Conservation (phyloP, 1,284 basidiomycete genomes). For the Vanrija sp. region DNA sequence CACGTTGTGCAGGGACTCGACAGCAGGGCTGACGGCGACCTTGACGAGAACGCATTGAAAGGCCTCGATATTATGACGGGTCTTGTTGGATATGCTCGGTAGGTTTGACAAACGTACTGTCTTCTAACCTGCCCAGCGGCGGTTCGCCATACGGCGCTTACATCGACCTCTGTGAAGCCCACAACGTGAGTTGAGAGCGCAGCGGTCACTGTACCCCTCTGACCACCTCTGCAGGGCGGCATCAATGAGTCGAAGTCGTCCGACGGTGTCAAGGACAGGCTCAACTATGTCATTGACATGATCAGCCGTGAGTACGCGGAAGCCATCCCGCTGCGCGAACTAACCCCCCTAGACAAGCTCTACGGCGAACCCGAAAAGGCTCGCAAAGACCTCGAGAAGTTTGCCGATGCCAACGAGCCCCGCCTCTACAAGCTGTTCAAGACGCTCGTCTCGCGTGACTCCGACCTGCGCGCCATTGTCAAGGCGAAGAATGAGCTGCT, state of each 20-base stretch:
- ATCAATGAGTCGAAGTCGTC: constrained; percentile 76
- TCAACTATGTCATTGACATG: constrained; percentile 57
- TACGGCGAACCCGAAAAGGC: constrained; percentile 72
- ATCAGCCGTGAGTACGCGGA: constrained; percentile 15
- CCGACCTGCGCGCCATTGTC: constrained; percentile 72
- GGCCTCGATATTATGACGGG: constrained; percentile 60
- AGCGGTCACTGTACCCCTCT: neutral
- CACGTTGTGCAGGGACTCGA: too few species aligned
- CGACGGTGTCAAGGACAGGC: constrained; percentile 54
- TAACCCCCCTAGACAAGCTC: constrained; percentile 12
- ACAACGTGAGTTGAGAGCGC: constrained; percentile 62
- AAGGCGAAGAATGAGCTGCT: constrained; percentile 75
- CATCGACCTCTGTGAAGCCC: constrained; percentile 64
- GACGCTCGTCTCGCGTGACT: constrained; percentile 74
- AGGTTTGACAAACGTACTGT: too few species aligned
- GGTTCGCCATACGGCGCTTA: constrained; percentile 51
- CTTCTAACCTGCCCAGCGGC: constrained; percentile 17
- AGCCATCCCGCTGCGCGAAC: neutral
- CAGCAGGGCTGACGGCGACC: too few species aligned
- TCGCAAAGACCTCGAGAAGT: constrained; percentile 70
- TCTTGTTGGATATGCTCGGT: constrained; percentile 52
- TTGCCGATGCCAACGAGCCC: constrained; percentile 82
- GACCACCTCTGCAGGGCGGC: constrained; percentile 60
- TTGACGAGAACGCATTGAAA: constrained; percentile 57
- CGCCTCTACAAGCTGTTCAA: constrained; percentile 80